Percentiles rank a stretch among this genome's conserved stretches.
These are phyloP conservation scores for Manihot esculenta DNA, from an alignment of 441 rosid species.

Conservation along the genomic window DNA sequence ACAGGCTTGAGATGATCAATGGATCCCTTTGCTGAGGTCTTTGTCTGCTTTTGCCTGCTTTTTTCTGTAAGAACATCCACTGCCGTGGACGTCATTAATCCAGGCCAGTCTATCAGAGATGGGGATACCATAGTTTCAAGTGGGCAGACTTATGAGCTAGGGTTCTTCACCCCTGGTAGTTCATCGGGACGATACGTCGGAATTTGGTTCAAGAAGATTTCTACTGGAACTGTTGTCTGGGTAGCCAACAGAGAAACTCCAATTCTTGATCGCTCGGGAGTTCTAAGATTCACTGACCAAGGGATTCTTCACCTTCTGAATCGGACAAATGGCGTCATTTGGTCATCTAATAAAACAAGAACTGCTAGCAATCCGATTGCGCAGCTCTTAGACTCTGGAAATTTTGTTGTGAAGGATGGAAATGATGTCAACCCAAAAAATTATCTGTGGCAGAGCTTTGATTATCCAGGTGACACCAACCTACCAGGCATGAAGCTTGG, in stretches of 20 bases:
- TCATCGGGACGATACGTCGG: constrained; percentile 24
- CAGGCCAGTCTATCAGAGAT: constrained; percentile 20
- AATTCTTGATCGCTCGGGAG: constrained; percentile 30
- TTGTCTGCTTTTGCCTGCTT: neutral
- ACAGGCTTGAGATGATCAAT: neutral
- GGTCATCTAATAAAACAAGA: constrained; percentile 42
- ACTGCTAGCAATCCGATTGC: constrained; percentile 25
- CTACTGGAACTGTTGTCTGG: constrained; percentile 48
- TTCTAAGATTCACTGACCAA: constrained; percentile 36
- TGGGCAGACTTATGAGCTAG: constrained; percentile 26
- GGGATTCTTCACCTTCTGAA: constrained; percentile 46
- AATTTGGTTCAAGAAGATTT: constrained; percentile 23
- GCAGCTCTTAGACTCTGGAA: constrained; percentile 41
- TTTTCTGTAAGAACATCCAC: neutral
- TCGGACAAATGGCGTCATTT: constrained; percentile 31
- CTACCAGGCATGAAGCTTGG: constrained; percentile 63
- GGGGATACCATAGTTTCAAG: constrained; percentile 22
- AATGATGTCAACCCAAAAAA: constrained; percentile 17
- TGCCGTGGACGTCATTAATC: neutral
- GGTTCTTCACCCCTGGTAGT: constrained; percentile 24
- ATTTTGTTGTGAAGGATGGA: constrained; percentile 38
- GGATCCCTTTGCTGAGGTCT: neutral
- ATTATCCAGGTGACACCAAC: constrained; percentile 56
- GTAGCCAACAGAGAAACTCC: constrained; percentile 71
- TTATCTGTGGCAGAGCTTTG: constrained; percentile 60